phyloP scores from a whole-genome alignment of 345 rosid species.

The Ricinus communis region DNA sequence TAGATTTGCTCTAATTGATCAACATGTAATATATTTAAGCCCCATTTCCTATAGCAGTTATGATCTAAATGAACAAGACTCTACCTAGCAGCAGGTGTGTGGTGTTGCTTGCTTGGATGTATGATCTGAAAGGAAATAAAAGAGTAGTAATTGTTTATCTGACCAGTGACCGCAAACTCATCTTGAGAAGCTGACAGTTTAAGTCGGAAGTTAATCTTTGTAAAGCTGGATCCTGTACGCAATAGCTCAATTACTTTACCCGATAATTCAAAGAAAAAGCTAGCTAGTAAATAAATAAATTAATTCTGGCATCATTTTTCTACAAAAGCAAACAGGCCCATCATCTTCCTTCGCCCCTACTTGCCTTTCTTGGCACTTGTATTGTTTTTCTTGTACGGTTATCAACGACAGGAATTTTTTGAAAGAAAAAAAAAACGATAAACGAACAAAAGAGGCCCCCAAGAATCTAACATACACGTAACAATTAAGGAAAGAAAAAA shows the following conservation, averaged over 20 bases:
- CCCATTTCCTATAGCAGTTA: too few relatives aligned
- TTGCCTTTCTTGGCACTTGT: neutral
- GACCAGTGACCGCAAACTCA: too few relatives aligned
- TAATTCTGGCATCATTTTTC: neutral
- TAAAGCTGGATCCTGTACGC: neutral
- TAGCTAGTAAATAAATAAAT: neutral
- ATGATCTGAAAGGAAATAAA: neutral
- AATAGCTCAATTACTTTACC: constrained; percentile 9
- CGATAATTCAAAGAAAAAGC: neutral
- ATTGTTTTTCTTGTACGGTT: neutral
- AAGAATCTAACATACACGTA: constrained; percentile 14
- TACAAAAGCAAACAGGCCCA: neutral
- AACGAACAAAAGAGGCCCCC: constrained; percentile 2
- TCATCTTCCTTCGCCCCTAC: neutral
- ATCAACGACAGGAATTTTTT: neutral
- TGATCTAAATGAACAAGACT: too few relatives aligned
- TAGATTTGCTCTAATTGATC: neutral
- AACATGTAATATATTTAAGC: too few relatives aligned
- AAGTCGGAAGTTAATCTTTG: too few relatives aligned
- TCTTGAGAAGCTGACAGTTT: too few relatives aligned
- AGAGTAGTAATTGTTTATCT: too few relatives aligned
- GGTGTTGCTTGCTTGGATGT: neutral
- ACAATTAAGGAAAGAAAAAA: too few relatives aligned
- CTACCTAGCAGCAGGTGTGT: neutral
- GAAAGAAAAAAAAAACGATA: neutral